Evolutionary conservation across 305 asterid species (phyloP), one percentile per base, ranked within the genome.

Genomic region (Fraxinus latifolia): DNA sequence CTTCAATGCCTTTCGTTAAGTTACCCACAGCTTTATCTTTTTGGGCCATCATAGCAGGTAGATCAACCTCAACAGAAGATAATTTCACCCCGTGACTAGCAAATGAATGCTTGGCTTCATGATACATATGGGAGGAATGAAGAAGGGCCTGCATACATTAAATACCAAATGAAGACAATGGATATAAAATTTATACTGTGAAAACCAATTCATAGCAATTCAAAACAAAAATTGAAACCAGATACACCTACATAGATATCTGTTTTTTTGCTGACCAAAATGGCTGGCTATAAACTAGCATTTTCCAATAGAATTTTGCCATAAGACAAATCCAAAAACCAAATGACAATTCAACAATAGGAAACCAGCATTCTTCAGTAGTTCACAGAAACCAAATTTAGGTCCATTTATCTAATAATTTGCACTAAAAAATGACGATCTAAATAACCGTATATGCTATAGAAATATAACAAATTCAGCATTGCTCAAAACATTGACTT

Each of bases 101-200:
- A 83, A 96, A 96, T 9, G 97, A 86, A 88, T 92, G 94, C 84
- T 85, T 93, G 23, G 98, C 98, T 89, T 96, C 98, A 86, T 96
- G 98, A 83, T 89, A 96, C 99, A 93, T 88, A 86, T 96, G 98
- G 33, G 99, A 93, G 29, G 99, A 96, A 85, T 96, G 98, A 83
- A 95, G 98, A 86, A 96, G 91, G 77, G 99, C 99, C 99, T 96
- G 88, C 73, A 42, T 73, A 89, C 79, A 73, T 77, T 67, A 81
- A 77, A 81, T 19, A 34, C 68, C 81, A 0, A 80, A 73, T 23
- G 80, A 75, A 76, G 71, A 70, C 9, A 36, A 17, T 80, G 36
- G 77, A 65, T 36, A 84, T 23, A 79, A 27, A 25, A 3, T 67
- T 27, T 27, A 67, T 27, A 68, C 33, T 5, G 74, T 68, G 39